A percentile compares a stretch with the other conserved stretches of the same genome.
phyloP scores from a whole-genome alignment of 2,329 filamentous ascomycete species.

The Alternaria panax region DNA sequence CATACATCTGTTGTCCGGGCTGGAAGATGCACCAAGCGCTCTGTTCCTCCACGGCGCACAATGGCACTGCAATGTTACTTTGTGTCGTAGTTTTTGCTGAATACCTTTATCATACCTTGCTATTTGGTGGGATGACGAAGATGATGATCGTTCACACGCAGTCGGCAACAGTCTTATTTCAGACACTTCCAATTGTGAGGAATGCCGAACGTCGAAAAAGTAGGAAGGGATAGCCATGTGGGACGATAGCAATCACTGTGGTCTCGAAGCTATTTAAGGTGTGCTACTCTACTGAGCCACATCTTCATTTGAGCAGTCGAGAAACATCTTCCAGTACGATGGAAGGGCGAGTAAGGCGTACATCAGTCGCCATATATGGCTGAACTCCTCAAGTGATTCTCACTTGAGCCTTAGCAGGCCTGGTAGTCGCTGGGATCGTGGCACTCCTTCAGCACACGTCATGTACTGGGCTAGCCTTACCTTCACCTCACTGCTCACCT shows the following conservation, averaged over 20 bases:
- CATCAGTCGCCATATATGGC: background rate
- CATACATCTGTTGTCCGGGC: too few species aligned
- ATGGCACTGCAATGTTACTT: background rate
- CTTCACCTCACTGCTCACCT: background rate
- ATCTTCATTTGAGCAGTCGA: background rate
- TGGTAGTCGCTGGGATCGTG: background rate
- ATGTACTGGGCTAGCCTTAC: background rate
- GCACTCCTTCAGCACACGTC: background rate
- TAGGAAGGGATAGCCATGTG: rapidly evolving
- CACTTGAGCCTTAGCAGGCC: background rate
- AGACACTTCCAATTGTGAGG: background rate
- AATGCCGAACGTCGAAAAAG: background rate
- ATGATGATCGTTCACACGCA: background rate
- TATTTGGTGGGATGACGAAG: background rate
- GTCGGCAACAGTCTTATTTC: background rate
- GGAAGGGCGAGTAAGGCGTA: background rate
- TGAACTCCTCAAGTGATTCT: background rate
- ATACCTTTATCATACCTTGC: background rate
- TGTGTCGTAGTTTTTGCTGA: background rate
- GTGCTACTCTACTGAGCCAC: background rate
- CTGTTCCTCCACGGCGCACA: background rate
- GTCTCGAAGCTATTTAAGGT: background rate
- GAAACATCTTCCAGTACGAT: background rate
- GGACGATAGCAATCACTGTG: background rate
- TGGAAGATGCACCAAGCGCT: too few species aligned